Base-by-base conservation (phyloP, 2,329 filamentous ascomycete genomes). In the Colletotrichum salicis region DNA sequence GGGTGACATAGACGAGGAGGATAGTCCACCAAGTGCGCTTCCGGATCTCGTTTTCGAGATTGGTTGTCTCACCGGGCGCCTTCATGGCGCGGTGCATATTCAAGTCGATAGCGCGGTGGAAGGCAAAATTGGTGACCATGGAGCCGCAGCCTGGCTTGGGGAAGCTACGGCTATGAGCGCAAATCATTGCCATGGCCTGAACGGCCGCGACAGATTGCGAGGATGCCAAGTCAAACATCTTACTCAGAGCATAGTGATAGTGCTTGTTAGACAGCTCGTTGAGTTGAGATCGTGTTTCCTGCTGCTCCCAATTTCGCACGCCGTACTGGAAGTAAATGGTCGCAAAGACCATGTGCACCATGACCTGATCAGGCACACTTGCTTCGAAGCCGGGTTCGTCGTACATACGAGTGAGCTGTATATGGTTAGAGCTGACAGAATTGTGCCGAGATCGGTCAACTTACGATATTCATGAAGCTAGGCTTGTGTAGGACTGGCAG, bases 21-120 rank as follows among this genome's bases (percentile, higher is more conserved):
- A 95, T 86, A 6, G 86, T 86, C 92, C 93, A 97, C 85, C 94
- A 97, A 0, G 91, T 86, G 19, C 94, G 87, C 82, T 95, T 95
- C 29, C 94, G 88, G 80, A 95, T 80, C 79, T 97, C 94, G 71
- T 93, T 89, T 6, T 92, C 89, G 1, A 95, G 85, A n/a, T 84
- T 86, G 1, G 86, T 88, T 15, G 78, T 79, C 64, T 85, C 82
- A 8, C 81, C 82, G 0, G 83, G 81, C 4, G 80, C 80, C 74
- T 90, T 91, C 13, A 87, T 86, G n/a, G 91, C 91, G 52, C 93
- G 88, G 79, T 97, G 93, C 48, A 96, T 84, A 22, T 93, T 92
- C 51, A 94, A 83, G 76, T 96, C 94, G 45, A 96, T 87, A 11
- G 93, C 93, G 35, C 93, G 84, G 5, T 90, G 86, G 55, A 95